Percentiles rank a stretch among this genome's conserved stretches.
These are phyloP conservation scores for Cytospora leucostoma DNA, from an alignment of 2,329 filamentous ascomycete species.

Conservation along the genomic window DNA sequence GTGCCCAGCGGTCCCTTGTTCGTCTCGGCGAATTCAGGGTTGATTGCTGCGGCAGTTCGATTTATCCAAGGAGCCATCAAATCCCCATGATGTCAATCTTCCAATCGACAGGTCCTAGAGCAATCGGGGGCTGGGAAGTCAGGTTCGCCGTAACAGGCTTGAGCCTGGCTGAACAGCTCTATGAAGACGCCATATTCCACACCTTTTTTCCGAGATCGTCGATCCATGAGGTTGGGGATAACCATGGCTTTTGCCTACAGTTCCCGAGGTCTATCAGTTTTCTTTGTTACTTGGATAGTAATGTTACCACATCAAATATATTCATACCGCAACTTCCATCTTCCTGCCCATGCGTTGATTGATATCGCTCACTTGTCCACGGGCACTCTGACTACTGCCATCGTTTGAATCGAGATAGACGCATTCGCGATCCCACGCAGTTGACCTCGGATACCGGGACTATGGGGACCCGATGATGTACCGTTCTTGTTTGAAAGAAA, in stretches of 20 bases:
- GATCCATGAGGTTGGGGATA: conserved; percentile 89
- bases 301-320: background rate
- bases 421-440: background rate
- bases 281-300: background rate
- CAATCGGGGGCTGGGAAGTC: conserved; percentile 63
- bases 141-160: conserved; percentile 66
- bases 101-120: conserved; percentile 97
- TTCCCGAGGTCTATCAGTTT: background rate
- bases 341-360: background rate
- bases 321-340: background rate
- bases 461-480: conserved; percentile 45
- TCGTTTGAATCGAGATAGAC: background rate
- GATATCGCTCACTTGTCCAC: background rate
- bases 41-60: conserved; percentile 85
- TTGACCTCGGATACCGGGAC: background rate
- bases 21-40: conserved; percentile 64
- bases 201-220: conserved; percentile 85
- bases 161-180: conserved; percentile 64
- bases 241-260: conserved; percentile 79
- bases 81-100: conserved; percentile 77
- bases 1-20: conserved; percentile 81
- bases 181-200: conserved; percentile 83
- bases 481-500: conserved; percentile 55
- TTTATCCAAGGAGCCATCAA: conserved; percentile 80
- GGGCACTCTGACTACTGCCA: background rate